Conservation (phyloP, 1,139 yeast genomes). For the Magnusiomyces suaveolens region DNA sequence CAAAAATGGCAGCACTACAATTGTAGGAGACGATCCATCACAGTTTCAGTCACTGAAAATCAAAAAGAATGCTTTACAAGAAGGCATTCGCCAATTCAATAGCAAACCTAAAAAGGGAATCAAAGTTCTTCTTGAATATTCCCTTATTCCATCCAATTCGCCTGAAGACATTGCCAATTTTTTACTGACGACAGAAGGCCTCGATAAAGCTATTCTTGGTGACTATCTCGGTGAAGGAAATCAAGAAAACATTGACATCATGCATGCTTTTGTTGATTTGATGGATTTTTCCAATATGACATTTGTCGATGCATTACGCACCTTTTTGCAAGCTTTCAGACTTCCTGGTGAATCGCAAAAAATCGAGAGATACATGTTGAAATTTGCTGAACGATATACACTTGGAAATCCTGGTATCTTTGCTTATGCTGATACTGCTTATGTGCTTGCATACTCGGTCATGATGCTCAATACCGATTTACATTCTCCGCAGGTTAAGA, state of each 20-base stretch:
- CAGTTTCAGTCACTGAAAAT: constrained; percentile 81
- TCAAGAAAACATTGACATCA: constrained; percentile 62
- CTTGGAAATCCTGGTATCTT: constrained; percentile 79
- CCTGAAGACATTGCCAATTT: constrained; percentile 69
- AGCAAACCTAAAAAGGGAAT: constrained; percentile 79
- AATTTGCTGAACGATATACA: constrained; percentile 87
- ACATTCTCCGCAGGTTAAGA: constrained; percentile 78
- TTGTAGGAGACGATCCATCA: constrained; percentile 52
- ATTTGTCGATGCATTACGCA: constrained; percentile 80
- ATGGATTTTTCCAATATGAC: constrained; percentile 66
- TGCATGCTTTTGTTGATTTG: constrained; percentile 89
- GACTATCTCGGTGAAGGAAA: constrained; percentile 90
- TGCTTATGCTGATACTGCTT: constrained; percentile 90
- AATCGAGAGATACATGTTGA: constrained; percentile 91
- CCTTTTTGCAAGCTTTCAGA: constrained; percentile 76
- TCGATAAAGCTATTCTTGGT: constrained; percentile 79
- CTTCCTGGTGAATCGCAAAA: constrained; percentile 98
- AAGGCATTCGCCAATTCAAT: constrained; percentile 24
- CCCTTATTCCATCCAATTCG: constrained; percentile 50
- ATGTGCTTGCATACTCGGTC: constrained; percentile 84
- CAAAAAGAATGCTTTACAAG: constrained; percentile 70
- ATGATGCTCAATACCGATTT: constrained; percentile 90
- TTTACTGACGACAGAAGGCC: constrained; percentile 63
- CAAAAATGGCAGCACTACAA: constrained; percentile 14
- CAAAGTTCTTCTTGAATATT: constrained; percentile 47